Percentiles rank a stretch among this genome's conserved stretches.
These are phyloP conservation scores for Globisporangium takayamanum DNA, from an alignment of 352 stramenopile species.

Conservation along the genomic window DNA sequence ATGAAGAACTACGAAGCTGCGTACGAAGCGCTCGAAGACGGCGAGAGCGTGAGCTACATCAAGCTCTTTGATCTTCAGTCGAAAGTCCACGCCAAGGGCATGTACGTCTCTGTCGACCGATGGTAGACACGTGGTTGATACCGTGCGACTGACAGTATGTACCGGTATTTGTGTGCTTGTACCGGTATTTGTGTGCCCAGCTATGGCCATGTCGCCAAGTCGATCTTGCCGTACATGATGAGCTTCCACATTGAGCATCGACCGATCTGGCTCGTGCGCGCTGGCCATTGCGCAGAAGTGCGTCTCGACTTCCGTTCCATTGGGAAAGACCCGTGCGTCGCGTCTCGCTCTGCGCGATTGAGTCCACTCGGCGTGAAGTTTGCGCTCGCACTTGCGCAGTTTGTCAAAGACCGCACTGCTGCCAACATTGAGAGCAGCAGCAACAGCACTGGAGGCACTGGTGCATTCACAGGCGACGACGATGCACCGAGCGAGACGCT, in stretches of 20 bases:
- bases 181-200: constrained; percentile 8
- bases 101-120: constrained; percentile 28
- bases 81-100: constrained; percentile 81
- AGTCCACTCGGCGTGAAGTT: constrained; percentile 91
- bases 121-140: neutral
- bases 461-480: constrained; percentile 29
- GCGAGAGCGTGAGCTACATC: constrained; percentile 85
- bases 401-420: constrained; percentile 79
- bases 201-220: constrained; percentile 87
- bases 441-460: constrained; percentile 20
- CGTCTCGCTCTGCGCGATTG: constrained; percentile 69
- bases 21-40: constrained; percentile 84
- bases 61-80: constrained; percentile 88
- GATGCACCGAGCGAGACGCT: constrained; percentile 39
- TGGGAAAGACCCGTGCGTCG: constrained; percentile 66
- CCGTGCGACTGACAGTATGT: neutral
- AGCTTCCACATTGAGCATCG: constrained; percentile 93
- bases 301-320: constrained; percentile 57
- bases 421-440: constrained; percentile 43
- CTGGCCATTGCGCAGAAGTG: constrained; percentile 81
- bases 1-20: constrained; percentile 86
- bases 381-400: constrained; percentile 86
- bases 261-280: constrained; percentile 90
- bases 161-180: neutral
- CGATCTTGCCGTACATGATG: constrained; percentile 90